Base-by-base conservation (phyloP, 495 filamentous ascomycete genomes). In the Penicillium diatomitis region DNA sequence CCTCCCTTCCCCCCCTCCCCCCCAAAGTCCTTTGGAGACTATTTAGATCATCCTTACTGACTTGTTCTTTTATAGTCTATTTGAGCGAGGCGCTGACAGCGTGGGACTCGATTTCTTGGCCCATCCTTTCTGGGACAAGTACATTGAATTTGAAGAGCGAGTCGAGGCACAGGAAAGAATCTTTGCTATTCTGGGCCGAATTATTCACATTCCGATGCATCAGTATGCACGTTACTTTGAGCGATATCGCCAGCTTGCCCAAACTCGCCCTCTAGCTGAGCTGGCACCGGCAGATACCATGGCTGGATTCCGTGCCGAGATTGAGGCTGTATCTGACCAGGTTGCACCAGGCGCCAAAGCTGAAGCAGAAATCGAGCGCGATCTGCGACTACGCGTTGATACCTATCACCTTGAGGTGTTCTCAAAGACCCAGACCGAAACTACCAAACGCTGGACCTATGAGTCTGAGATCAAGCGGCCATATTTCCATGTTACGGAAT, bases 61-160 rank as follows among this genome's bases (percentile, higher is more conserved):
- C 64, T 12, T 48, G 6, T 40, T 46, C 12, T 9, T 30, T 38
- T 39, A 33, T 65, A 98, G 94, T 46, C 79, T 99, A 5, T 99
- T 96, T 60, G 94, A 97, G 66, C 85, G 94, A 58, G 92, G 83
- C 44, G 90, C 89, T 10, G 78, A 74, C 38, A 81, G 78, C 56
- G 89, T 96, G 12, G 92, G 94, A 10, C 76, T 96, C 32, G 92
- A 99, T 67, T 99, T 96, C 64, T 76, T 94, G 6, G 82, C 89
- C 4, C 89, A 96, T 61, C 89, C 88, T 0, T 96, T 99, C 74
- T 99, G 92, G 92, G 94, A 97, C 60, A 97, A 96, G 68, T 99
- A 95, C 57, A 78, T 97, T 46, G 92, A 96, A 57, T 97, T 90
- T 57, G 92, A 97, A 60, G 89, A 95, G 58, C 82, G 90, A 6